These are phyloP conservation scores for Coemansia sp. DNA, from an alignment of 192 early-diverging fungal species.

Conservation along the genomic window DNA sequence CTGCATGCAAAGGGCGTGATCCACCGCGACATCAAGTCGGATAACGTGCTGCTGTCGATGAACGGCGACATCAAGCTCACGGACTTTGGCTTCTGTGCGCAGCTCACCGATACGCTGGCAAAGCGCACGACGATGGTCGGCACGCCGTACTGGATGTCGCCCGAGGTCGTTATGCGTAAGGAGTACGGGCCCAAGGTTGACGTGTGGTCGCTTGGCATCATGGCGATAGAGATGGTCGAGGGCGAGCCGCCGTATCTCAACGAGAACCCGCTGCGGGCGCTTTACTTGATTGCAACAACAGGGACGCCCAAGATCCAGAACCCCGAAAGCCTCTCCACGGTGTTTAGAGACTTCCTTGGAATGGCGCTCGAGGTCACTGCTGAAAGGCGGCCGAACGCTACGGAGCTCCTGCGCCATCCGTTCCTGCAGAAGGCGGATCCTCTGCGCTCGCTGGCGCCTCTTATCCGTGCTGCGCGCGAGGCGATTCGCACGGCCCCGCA, in stretches of 20 bases:
- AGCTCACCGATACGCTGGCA: conserved; percentile 73
- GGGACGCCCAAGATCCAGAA: conserved; percentile 90
- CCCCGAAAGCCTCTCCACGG: conserved; percentile 71
- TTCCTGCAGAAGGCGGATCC: conserved; percentile 85
- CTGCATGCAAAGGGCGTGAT: conserved; percentile 77
- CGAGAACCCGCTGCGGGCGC: conserved; percentile 86
- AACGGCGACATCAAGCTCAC: conserved; percentile 80
- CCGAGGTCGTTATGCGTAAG: conserved; percentile 91
- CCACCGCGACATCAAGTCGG: conserved; percentile 84
- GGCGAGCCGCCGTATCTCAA: conserved; percentile 96
- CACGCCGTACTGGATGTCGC: conserved; percentile 98
- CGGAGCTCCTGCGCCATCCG: conserved; percentile 79
- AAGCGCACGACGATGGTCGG: conserved; percentile 84
- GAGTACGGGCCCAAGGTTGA: conserved; percentile 93
- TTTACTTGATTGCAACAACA: conserved; percentile 95
- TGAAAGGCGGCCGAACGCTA: conserved; percentile 75
- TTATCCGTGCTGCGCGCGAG: conserved; percentile 75
- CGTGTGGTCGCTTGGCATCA: conserved; percentile 97
- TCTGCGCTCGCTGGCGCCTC: conserved; percentile 73
- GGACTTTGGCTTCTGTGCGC: conserved; percentile 91
- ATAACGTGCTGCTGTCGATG: conserved; percentile 78
- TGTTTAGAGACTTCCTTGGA: conserved; percentile 85
- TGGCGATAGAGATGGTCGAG: conserved; percentile 98
- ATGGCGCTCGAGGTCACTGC: conserved; percentile 81
- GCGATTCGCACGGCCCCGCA: conserved; percentile 55